Conservation (phyloP, 2,329 filamentous ascomycete genomes). For the Colletotrichum sidae region DNA sequence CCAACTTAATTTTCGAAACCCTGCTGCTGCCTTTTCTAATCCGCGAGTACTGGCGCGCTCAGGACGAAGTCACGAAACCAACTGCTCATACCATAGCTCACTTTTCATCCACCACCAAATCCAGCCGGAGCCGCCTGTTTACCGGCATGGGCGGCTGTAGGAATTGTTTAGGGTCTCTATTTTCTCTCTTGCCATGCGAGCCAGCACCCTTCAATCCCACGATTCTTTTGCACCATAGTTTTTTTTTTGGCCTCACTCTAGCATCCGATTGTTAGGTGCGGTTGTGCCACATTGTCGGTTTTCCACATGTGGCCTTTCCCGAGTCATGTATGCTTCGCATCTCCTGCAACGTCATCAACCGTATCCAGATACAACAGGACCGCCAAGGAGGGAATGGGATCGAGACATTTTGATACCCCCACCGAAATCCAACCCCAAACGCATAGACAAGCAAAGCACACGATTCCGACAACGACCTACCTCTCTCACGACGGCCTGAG, state of each 20-base stretch:
- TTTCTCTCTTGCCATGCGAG: constrained; percentile 29
- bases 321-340: constrained; percentile 39
- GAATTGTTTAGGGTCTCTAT: constrained; percentile 32
- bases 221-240: constrained; percentile 36
- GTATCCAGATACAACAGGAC: constrained; percentile 34
- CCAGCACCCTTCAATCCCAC: constrained; percentile 21
- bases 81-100: constrained; percentile 37
- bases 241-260: constrained; percentile 24
- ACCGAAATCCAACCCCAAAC: constrained; percentile 36
- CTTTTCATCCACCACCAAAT: constrained; percentile 34
- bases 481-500: constrained; percentile 25
- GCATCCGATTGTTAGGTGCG: constrained; percentile 35
- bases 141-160: constrained; percentile 30
- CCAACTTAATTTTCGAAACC: constrained; percentile 39
- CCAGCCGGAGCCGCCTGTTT: constrained; percentile 34
- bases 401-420: constrained; percentile 39
- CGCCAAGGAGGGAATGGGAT: constrained; percentile 37
- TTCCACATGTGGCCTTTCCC: constrained; percentile 37
- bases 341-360: constrained; percentile 35
- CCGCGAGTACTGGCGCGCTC: constrained; percentile 38
- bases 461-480: constrained; percentile 33
- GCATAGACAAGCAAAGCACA: constrained; percentile 34
- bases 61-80: constrained; percentile 40
- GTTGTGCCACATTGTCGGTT: constrained; percentile 38
- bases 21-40: constrained; percentile 37